These are phyloP conservation scores for Cercospora canescens DNA, from an alignment of 2,329 filamentous ascomycete species.

Conservation along the genomic window DNA sequence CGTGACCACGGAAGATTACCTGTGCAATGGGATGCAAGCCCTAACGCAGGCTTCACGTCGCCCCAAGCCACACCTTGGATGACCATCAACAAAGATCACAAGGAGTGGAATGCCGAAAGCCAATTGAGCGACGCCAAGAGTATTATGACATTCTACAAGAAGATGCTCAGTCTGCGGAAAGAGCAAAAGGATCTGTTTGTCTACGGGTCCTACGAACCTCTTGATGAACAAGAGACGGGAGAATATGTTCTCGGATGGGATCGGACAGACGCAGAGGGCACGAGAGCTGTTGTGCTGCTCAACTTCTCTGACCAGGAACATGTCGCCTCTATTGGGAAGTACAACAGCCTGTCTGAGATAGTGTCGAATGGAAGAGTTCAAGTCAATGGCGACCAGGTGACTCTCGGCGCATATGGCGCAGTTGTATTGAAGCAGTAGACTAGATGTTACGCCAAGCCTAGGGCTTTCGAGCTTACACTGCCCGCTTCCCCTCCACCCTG, in stretches of 20 bases:
- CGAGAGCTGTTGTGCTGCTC: constrained; percentile 28
- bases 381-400: constrained; percentile 9
- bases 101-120: constrained; percentile 23
- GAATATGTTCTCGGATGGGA: constrained; percentile 18
- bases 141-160: constrained; percentile 61
- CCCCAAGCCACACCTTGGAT: constrained; percentile 17
- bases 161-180: constrained; percentile 26
- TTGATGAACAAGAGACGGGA: constrained; percentile 30
- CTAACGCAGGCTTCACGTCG: constrained; percentile 62
- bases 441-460: constrained; percentile 12
- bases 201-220: constrained; percentile 25
- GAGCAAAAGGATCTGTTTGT: constrained; percentile 21
- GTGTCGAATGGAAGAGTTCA: constrained; percentile 22
- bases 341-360: constrained; percentile 10
- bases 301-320: constrained; percentile 45
- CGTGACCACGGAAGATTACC: constrained; percentile 59
- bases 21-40: constrained; percentile 61
- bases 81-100: constrained; percentile 18
- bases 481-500: neutral
- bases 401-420: constrained; percentile 20
- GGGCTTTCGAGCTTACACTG: neutral
- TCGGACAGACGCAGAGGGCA: neutral
- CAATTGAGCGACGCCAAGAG: constrained; percentile 51
- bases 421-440: constrained; percentile 4
- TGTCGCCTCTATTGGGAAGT: constrained; percentile 15